Conservation (phyloP, 164 flowering plant species). For the Kingdonia uniflora region DNA sequence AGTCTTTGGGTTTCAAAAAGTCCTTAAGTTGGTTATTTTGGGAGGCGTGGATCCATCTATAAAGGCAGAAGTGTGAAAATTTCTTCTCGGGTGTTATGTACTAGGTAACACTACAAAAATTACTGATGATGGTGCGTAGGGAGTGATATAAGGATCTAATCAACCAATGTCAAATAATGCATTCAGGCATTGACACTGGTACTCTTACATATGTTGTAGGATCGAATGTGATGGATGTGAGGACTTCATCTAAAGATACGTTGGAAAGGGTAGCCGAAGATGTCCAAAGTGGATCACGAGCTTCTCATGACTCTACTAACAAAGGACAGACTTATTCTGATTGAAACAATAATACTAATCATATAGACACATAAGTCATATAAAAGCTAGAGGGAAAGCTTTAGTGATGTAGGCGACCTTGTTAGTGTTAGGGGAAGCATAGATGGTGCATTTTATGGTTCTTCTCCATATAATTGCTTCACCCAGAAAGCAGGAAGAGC, state of each 20-base stretch:
- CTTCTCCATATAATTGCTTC: slow-evolving; percentile 15
- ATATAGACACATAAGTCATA: slow-evolving; percentile 31
- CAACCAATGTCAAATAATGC: slow-evolving; percentile 70
- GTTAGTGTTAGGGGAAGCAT: slow-evolving; percentile 42
- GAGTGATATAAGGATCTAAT: slow-evolving; percentile 56
- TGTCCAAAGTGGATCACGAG: slow-evolving; percentile 14
- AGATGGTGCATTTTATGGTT: slow-evolving; percentile 32
- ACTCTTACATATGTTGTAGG: slow-evolving; percentile 76
- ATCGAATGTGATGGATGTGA: slow-evolving; percentile 81
- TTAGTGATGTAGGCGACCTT: slow-evolving; percentile 47
- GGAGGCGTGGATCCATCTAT: slow-evolving; percentile 94
- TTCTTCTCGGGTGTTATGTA: slow-evolving; percentile 85
- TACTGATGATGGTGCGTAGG: slow-evolving; percentile 28
- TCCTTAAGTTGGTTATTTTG: slow-evolving; percentile 50
- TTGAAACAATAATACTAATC: slow-evolving; percentile 19
- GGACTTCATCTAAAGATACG: slow-evolving; percentile 46
- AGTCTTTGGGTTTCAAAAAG: slow-evolving; percentile 56
- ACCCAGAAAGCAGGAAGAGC: slow-evolving; percentile 25
- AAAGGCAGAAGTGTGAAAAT: slow-evolving; percentile 86
- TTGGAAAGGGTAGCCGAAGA: slow-evolving; percentile 25
- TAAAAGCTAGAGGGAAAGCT: slow-evolving; percentile 30
- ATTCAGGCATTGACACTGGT: slow-evolving; percentile 84
- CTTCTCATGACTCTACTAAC: slow-evolving; percentile 28
- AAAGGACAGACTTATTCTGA: slow-evolving; percentile 18
- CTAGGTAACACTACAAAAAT: slow-evolving; percentile 50